Base-by-base conservation (phyloP, 2,329 filamentous ascomycete genomes). In the Aspergillus sp. region DNA sequence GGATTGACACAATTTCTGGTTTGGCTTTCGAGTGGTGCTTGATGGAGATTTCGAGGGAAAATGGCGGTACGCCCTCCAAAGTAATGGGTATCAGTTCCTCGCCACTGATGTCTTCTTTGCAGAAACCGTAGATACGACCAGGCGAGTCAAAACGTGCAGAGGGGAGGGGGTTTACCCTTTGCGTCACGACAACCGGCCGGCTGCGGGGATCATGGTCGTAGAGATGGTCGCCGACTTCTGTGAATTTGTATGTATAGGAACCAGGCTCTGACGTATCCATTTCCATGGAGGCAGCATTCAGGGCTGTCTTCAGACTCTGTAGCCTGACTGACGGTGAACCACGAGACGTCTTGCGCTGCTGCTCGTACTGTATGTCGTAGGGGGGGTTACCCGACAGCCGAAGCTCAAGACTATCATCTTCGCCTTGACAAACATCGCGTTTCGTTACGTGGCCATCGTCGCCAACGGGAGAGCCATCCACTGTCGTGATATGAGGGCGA, bases 81-180 rank as follows among this genome's bases (percentile, higher is more conserved):
- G 86, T 88, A 61, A 99, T 89, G 0, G 94, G 93, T 57, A 99
- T 96, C 42, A 86, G 87, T 71, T 99, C 93, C 69, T 96, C 91
- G 32, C 88, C 86, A 57, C 87, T 86, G 54, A 90, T 85, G 69
- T 96, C 91, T 59, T 92, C 88, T 74, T 92, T 89, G 78, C 95
- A 99, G 77, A 94, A 96, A 73, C 95, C 96, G 82, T 97, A 97
- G 0, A 91, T 93, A 75, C 95, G 95, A 15, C 93, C 93, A 3
- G 93, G 91, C 66, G 91, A 91, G 60, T 85, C 83, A 72, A 99
- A 99, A 5, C 84, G 83, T 3, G 93, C 95, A 2, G 88, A 86
- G 1, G 95, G 95, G 60, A 90, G 90, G 13, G 91, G 84, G 70
- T 96, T 90, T 53, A 99, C 92, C 23, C 84, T 89, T 75, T 99